phyloP scores from a whole-genome alignment of 495 filamentous ascomycete species.

The Aspergillus olivimuriae region DNA sequence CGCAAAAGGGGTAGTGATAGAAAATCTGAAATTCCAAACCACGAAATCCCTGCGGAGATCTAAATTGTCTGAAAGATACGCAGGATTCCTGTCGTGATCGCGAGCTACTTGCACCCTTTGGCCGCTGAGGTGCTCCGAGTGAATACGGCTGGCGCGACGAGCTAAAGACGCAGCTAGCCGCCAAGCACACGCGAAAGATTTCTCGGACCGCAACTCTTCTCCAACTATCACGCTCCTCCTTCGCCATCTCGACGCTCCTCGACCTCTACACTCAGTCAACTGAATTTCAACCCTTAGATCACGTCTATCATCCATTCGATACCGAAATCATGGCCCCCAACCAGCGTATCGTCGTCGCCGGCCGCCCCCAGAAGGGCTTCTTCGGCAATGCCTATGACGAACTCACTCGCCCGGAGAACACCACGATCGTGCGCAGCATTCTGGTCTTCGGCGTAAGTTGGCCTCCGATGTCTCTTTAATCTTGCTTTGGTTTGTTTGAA shows the following conservation, averaged over 20 bases:
- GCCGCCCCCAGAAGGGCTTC: conserved; percentile 42
- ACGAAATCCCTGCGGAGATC: too few species aligned
- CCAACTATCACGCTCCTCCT: too few species aligned
- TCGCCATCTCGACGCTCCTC: too few species aligned
- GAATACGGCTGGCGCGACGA: conserved; percentile 29
- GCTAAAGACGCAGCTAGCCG: conserved; percentile 36
- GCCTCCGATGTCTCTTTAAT: background rate
- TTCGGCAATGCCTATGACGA: conserved; percentile 51
- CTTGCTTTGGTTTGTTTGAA: background rate
- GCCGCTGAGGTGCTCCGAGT: conserved; percentile 23
- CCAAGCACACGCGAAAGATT: conserved; percentile 41
- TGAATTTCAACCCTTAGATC: background rate
- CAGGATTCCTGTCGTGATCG: background rate
- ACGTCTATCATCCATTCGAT: conserved; percentile 2
- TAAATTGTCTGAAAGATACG: too few species aligned
- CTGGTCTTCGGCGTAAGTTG: conserved; percentile 66
- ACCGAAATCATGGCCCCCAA: conserved; percentile 36
- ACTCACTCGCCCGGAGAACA: conserved; percentile 66
- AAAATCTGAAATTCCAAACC: too few species aligned
- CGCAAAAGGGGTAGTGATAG: too few species aligned
- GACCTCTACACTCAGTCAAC: conserved; percentile 4
- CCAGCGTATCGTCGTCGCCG: conserved; percentile 29
- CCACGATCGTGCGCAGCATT: conserved; percentile 65
- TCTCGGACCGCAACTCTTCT: conserved; percentile 31
- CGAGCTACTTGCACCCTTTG: conserved; percentile 3